phyloP scores from a whole-genome alignment of 805 yeast genomes.

The Candida chauliodis region DNA sequence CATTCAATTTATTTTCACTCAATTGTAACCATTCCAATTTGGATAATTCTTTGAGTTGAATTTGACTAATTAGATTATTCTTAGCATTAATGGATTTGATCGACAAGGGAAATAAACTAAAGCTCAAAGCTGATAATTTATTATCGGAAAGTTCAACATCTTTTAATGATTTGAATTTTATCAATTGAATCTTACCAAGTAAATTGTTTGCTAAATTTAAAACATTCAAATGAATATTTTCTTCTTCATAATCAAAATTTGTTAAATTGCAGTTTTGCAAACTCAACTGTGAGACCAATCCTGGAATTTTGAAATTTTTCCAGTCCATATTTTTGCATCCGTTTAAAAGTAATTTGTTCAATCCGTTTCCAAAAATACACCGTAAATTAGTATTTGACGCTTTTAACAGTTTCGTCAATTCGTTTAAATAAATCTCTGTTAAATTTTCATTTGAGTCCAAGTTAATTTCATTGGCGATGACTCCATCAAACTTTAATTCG shows the following conservation, averaged over 20 bases:
- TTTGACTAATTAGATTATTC: constrained; percentile 1
- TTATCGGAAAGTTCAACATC: constrained; percentile 8
- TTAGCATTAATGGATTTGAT: constrained; percentile 9
- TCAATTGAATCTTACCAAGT: constrained; percentile 5
- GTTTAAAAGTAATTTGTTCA: constrained; percentile 6
- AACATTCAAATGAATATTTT: not conserved
- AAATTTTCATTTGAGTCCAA: constrained; percentile 4
- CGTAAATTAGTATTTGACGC: constrained; percentile 6
- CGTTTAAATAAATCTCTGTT: not conserved
- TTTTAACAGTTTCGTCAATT: constrained; percentile 1
- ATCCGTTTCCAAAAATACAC: constrained; percentile 5
- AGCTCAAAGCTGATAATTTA: not conserved
- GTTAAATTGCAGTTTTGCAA: constrained; percentile 6
- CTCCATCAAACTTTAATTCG: not conserved
- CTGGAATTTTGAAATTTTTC: constrained; percentile 7
- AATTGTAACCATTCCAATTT: constrained; percentile 9
- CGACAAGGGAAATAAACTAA: not conserved
- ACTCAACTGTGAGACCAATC: constrained; percentile 4
- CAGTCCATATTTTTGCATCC: constrained; percentile 9
- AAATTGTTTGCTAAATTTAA: constrained; percentile 7
- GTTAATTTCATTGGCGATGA: constrained; percentile 4
- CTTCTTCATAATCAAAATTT: not conserved
- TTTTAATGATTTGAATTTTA: constrained; percentile 1
- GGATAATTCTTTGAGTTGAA: constrained; percentile 3
- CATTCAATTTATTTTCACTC: constrained; percentile 2